Conservation (phyloP, 768 basidiomycete species). For the Sporobolomyces roseus region DNA sequence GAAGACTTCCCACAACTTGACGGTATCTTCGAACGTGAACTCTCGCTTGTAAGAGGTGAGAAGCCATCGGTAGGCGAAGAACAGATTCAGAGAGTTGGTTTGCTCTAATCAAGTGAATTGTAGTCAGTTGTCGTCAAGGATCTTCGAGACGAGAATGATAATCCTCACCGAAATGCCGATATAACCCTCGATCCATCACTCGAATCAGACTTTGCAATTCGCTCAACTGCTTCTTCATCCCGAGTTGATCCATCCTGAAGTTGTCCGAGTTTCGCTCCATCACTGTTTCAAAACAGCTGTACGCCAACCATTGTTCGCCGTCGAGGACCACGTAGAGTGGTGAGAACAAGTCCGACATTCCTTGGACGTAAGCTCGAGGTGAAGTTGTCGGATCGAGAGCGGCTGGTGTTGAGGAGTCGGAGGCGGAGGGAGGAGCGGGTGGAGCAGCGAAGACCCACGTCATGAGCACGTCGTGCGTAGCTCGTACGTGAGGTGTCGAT, state of each 20-base stretch:
- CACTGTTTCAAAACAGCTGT: slow-evolving; percentile 92
- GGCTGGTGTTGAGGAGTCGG: neutral
- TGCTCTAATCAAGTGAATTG: slow-evolving; percentile 55
- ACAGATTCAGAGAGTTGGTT: slow-evolving; percentile 81
- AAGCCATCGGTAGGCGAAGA: slow-evolving; percentile 92
- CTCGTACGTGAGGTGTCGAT: slow-evolving; percentile 84
- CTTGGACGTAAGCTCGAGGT: slow-evolving; percentile 84
- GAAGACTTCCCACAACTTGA: slow-evolving; percentile 82
- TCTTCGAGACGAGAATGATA: neutral
- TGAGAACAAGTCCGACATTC: slow-evolving; percentile 94
- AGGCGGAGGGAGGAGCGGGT: neutral
- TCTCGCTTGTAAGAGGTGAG: slow-evolving; percentile 63
- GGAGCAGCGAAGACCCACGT: slow-evolving; percentile 60
- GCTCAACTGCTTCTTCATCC: slow-evolving; percentile 90
- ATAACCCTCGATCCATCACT: slow-evolving; percentile 93
- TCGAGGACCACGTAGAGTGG: slow-evolving; percentile 89
- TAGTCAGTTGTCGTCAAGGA: slow-evolving; percentile 18
- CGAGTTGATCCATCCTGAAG: slow-evolving; percentile 91
- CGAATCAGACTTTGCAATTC: slow-evolving; percentile 84
- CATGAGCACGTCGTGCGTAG: slow-evolving; percentile 76
- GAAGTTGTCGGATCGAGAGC: neutral
- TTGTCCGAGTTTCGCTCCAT: slow-evolving; percentile 96
- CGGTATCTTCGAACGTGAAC: slow-evolving; percentile 84
- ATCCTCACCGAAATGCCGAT: slow-evolving; percentile 58
- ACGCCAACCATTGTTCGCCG: slow-evolving; percentile 82